phyloP scores from a whole-genome alignment of 257 asterid species.

The Echites panduratus region DNA sequence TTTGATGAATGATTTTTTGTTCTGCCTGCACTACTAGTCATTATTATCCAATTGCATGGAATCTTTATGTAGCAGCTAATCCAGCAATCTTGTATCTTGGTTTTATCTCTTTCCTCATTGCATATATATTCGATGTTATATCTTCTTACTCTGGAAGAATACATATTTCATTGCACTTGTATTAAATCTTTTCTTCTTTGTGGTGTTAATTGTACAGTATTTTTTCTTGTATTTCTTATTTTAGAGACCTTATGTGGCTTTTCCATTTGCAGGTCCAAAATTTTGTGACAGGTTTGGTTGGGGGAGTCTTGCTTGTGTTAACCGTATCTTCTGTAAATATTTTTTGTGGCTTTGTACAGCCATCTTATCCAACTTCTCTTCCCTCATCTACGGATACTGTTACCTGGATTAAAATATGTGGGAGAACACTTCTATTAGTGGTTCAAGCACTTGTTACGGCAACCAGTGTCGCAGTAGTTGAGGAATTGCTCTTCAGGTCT shows the following conservation, averaged over 20 bases:
- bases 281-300: conserved; percentile 62
- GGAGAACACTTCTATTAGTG: conserved; percentile 37
- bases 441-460: conserved; percentile 60
- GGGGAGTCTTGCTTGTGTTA: conserved; percentile 68
- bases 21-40: background rate
- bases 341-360: conserved; percentile 58
- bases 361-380: conserved; percentile 50
- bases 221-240: background rate
- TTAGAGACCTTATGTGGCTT: conserved; percentile 15
- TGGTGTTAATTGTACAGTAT: background rate
- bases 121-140: background rate
- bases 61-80: background rate
- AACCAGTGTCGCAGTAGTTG: conserved; percentile 60
- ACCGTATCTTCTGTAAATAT: conserved; percentile 51
- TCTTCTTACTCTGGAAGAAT: background rate
- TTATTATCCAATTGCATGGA: no score
- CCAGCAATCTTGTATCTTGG: background rate
- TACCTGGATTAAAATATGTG: conserved; percentile 45
- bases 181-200: background rate
- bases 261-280: conserved; percentile 51
- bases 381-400: conserved; percentile 42
- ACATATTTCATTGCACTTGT: background rate
- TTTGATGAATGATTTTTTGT: no score
- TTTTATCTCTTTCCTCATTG: background rate
- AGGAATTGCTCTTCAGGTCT: conserved; percentile 83